Evolutionary conservation across 2,329 filamentous ascomycete species (phyloP).

Genomic region (Acrocalymma vagum): DNA sequence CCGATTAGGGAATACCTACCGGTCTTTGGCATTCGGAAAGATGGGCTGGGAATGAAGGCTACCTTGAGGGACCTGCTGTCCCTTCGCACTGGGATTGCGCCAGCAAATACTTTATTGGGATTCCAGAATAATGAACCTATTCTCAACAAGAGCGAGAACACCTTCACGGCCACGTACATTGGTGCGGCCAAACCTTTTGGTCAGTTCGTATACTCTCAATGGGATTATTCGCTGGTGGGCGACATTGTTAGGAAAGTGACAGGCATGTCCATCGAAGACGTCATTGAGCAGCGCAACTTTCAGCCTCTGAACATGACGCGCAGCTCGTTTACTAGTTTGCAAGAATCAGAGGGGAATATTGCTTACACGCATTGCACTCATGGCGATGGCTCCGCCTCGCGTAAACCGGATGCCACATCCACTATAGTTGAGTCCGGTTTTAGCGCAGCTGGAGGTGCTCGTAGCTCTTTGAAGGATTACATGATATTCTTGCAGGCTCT

Average conservation of each 20-base stretch:
- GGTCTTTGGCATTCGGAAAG: slow-evolving; percentile 7
- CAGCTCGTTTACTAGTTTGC: slow-evolving; percentile 6
- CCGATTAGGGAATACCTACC: slow-evolving; percentile 19
- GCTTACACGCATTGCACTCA: slow-evolving; percentile 7
- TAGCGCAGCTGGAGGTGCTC: slow-evolving; percentile 4
- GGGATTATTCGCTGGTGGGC: slow-evolving; percentile 18
- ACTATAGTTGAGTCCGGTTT: not conserved
- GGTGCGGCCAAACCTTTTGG: slow-evolving; percentile 10
- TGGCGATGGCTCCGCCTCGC: slow-evolving; percentile 2
- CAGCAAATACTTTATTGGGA: slow-evolving; percentile 9
- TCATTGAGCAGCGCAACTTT: slow-evolving; percentile 7
- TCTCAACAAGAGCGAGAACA: slow-evolving; percentile 8
- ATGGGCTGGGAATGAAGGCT: slow-evolving; percentile 15
- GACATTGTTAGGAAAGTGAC: slow-evolving; percentile 9
- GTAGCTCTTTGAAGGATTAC: slow-evolving; percentile 6
- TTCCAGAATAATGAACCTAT: slow-evolving; percentile 13
- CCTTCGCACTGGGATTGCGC: slow-evolving; percentile 13
- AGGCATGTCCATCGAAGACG: not conserved
- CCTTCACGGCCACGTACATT: not conserved
- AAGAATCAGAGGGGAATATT: slow-evolving; percentile 3
- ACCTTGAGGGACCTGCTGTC: slow-evolving; percentile 17
- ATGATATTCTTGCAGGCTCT: slow-evolving; percentile 8
- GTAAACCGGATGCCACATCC: not conserved
- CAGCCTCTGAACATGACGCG: slow-evolving; percentile 5
- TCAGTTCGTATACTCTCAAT: slow-evolving; percentile 23